A percentile compares a stretch with the other conserved stretches of the same genome.
Conservation (phyloP, 2,329 filamentous ascomycete genomes). For the Colletotrichum phormii region DNA sequence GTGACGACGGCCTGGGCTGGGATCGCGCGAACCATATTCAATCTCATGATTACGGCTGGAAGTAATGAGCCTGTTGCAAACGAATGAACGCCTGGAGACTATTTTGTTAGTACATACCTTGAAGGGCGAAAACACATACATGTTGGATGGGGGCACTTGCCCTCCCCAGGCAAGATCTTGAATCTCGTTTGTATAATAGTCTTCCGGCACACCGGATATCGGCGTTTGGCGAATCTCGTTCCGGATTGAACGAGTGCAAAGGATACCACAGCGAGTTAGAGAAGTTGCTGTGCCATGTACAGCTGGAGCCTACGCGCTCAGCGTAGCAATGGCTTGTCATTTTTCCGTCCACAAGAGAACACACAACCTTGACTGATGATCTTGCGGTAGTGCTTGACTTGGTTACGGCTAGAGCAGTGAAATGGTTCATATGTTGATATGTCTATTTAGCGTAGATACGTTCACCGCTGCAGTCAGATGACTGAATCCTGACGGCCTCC, state of each 20-base stretch:
- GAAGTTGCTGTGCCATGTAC: conserved; percentile 1
- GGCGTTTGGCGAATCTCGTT: conserved; percentile 30
- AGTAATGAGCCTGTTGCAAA: conserved; percentile 14
- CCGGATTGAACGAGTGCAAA: conserved; percentile 22
- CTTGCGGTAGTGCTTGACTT: background rate
- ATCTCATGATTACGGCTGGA: conserved; percentile 25
- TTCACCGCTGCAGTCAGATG: background rate
- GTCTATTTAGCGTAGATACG: background rate
- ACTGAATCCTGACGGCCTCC: no score
- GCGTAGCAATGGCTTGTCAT: background rate
- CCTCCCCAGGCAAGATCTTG: background rate
- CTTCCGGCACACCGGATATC: conserved; percentile 21
- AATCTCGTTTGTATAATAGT: conserved; percentile 30
- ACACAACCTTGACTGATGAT: background rate
- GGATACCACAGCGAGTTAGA: conserved; percentile 35
- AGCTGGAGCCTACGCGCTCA: background rate
- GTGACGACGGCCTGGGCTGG: background rate
- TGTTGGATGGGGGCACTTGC: conserved; percentile 8
- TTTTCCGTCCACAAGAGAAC: background rate
- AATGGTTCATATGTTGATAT: background rate
- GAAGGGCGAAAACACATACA: conserved; percentile 12
- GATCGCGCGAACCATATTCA: background rate
- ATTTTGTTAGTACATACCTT: conserved; percentile 24
- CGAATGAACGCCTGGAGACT: conserved; percentile 1
- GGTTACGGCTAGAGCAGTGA: background rate